Base-by-base conservation (phyloP, 2,329 filamentous ascomycete species). In the Rutstroemia sp. region DNA sequence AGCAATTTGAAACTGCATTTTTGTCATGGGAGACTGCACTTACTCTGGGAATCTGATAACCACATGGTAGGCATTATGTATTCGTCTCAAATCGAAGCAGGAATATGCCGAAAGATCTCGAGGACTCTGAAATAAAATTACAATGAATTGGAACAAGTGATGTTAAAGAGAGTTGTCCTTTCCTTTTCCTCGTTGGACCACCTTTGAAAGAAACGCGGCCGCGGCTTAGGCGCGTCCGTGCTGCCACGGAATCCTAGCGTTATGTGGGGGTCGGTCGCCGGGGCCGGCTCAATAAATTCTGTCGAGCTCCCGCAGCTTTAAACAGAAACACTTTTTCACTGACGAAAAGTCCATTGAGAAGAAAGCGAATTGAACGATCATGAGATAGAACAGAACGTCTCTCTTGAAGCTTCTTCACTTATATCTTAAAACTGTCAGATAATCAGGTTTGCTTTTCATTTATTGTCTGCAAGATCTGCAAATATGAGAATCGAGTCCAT, bases 11-110 rank as follows among this genome's bases (percentile, higher is more conserved):
- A 27, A n/a, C 44, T 19, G 16, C 17, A 16, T 9, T 30, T 23
- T 49, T 39, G 48, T 17, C 39, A 45, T 17, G 40, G 19, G 57
- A 52, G 49, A 25, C 46, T 52, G 52, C 36, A 78, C 88, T 69
- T 80, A 96, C 92, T 97, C 75, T 97, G 92, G 70, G 88, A 83
- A 75, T 97, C 92, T 67, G 92, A 89, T 69, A 97, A 81, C 92
- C 92, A 97, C 88, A 96, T 95, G 59, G 89, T 67, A 62, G 68
- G 68, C 68, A 70, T 70, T 40, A 63, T 69, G 60, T 57, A 21
- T 38, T n/a, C 16, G 45, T 36, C 56, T 21, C 30, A 25, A 27
- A 14, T 16, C 27, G 10, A n/a, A 16, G 19, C 23, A 42, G 14
- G 23, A 30, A 3, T 45, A 38, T 45, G 7, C 19, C 5, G n/a